Evolutionary conservation across 305 asterid species (phyloP), one percentile per base, ranked within the genome.

Genomic region (Fraxinus sp.): DNA sequence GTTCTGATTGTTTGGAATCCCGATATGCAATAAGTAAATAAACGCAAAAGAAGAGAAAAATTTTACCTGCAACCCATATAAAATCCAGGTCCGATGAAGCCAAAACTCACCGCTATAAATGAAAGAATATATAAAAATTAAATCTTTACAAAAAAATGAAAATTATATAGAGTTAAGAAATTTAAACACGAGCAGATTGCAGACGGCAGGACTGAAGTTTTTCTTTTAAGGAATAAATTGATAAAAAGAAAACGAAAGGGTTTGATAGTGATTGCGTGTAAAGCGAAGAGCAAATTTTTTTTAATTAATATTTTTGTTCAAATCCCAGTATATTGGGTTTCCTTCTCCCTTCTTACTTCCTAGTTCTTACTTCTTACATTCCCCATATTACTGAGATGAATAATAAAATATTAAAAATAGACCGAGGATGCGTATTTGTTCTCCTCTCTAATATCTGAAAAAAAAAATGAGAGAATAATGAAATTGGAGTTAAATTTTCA

Each of bases 91-190:
- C 68, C 85, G 85, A 75, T 78, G 80, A 83, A 80, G 83, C 85
- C 85, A 70, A 82, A 66, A 77, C 76, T 78, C 84, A 59, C 86
- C 81, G 83, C 81, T 71, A 82, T 83, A 28, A 83, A 81, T 84
- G 44, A 62, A 68, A 2, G 32, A 82, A 76, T 78, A 71, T 28
- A 30, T 64, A 41, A 79, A 84, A 81, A 36, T 83, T 66, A 82
- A 84, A 32, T 35, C 37, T 76, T 66, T 79, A 5, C 2, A n/a
- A 39, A 49, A 30, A 68, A 79, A 86, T 78, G 73, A 76, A 37
- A 81, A 78, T 66, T 68, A 84, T 82, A 68, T 26, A 68, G 30
- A 68, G 9, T 68, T 4, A 68, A 28, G 37, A 68, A 68, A 28
- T 68, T 26, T 28, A 68, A 24, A 11, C 24, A 28, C 20, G 18